These are phyloP conservation scores for Talaromyces piceae DNA, from an alignment of 2,329 filamentous ascomycete species.

Conservation along the genomic window DNA sequence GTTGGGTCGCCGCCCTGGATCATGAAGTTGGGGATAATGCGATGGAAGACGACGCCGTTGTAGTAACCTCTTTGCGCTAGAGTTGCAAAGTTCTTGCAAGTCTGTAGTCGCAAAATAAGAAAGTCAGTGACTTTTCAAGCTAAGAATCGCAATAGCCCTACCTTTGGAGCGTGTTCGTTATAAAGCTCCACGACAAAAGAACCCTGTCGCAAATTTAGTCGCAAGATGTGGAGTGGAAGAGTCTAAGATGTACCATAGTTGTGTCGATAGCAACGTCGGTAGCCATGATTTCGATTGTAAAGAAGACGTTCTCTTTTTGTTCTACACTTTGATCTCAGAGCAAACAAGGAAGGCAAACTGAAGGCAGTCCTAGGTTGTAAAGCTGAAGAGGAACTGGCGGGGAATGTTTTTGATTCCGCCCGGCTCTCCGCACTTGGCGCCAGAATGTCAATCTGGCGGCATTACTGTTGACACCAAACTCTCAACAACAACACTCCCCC, in stretches of 20 bases:
- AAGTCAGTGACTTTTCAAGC: constrained; percentile 13
- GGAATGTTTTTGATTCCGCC: background rate
- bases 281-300: constrained; percentile 48
- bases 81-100: constrained; percentile 79
- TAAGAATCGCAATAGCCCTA: constrained; percentile 17
- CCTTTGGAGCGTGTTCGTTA: constrained; percentile 72
- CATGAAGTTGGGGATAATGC: constrained; percentile 95
- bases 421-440: background rate
- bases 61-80: constrained; percentile 82
- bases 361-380: background rate
- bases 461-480: background rate
- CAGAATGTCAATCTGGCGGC: background rate
- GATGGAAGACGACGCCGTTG: constrained; percentile 78
- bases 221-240: background rate
- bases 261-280: constrained; percentile 77
- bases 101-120: constrained; percentile 34
- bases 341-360: background rate
- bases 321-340: no score
- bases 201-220: constrained; percentile 50
- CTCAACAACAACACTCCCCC: background rate
- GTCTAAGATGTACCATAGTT: constrained; percentile 58
- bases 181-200: constrained; percentile 84
- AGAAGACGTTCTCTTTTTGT: background rate
- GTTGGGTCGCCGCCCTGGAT: constrained; percentile 91
- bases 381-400: background rate